These are phyloP conservation scores for sorghum (Sorghum bicolor) DNA, from an alignment of 176 grass and related monocot species.

Conservation along the genomic window Sorghum_bicolor_NCBIv3 NC_012870.2:71038001-71038500, in stretches of 20 bases:
- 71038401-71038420: constrained; percentile 82
- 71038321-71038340: background rate
- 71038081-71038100: background rate
- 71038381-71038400: constrained; percentile 94
- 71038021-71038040: background rate
- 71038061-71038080: background rate
- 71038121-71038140: constrained; percentile 80
- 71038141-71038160: constrained; percentile 82
- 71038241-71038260: constrained; percentile 85
- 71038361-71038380: constrained; percentile 71
- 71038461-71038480: constrained; percentile 85
- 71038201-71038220: constrained; percentile 83
- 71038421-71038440: constrained; percentile 84
- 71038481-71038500: constrained; percentile 85
- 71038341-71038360: constrained; percentile 73
- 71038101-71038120: background rate
- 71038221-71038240: constrained; percentile 78
- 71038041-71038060: too few relatives aligned
- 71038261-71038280: constrained; percentile 67
- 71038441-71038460: constrained; percentile 83
- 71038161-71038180: constrained; percentile 82
- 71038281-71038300: background rate
- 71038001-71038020: too few relatives aligned
- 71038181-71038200: constrained; percentile 85
- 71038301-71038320: background rate